Base-by-base conservation (phyloP, 495 filamentous ascomycete species). In the Evernia prunastri region DNA sequence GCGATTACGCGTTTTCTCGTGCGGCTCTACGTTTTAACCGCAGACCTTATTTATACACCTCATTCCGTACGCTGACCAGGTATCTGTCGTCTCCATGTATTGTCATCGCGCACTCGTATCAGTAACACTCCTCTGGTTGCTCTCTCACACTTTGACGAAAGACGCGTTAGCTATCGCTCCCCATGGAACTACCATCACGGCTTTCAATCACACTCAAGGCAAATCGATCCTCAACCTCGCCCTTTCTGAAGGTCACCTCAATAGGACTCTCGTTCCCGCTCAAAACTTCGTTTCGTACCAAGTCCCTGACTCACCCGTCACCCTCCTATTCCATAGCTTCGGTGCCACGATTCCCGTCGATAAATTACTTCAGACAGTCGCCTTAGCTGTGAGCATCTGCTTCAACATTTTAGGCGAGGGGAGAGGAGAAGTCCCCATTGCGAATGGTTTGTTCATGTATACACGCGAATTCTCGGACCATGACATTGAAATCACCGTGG, bases 251-350 rank as follows among this genome's bases (percentile, higher is more conserved):
- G 4, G 13, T 29, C 27, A 31, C 1, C 25, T 33, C 49, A 53
- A 53, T 8, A 15, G 20, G 18, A 31, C 49, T 33, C 15, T 53
- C 13, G 11, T 25, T 11, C 47, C 23, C 17, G 5, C 25, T 4
- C 47, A 29, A 29, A 27, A 42, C 15, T 51, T 23, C 31, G 7
- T 61, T 17, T 35, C 27, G 11, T 61, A 39, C 33, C 45, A 29
- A 13, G 45, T 61, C 31, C 4, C 13, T 12, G 11, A 53, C 12
- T 37, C 59, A 4, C 6, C 31, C 17, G 12, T 25, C 9, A 61
- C 43, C 13, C 31, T 61, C 29, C 3, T 17, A 12, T 54, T 61
- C 33, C 59, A 61, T 35, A 31, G 31, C 33, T 53, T 61, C 49
- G 45, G 59, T 18, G 15, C 59, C 12, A 1, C 17, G 10, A n/a